Conservation (phyloP, 1,284 basidiomycete species). For the Meripilus lineatus region DNA sequence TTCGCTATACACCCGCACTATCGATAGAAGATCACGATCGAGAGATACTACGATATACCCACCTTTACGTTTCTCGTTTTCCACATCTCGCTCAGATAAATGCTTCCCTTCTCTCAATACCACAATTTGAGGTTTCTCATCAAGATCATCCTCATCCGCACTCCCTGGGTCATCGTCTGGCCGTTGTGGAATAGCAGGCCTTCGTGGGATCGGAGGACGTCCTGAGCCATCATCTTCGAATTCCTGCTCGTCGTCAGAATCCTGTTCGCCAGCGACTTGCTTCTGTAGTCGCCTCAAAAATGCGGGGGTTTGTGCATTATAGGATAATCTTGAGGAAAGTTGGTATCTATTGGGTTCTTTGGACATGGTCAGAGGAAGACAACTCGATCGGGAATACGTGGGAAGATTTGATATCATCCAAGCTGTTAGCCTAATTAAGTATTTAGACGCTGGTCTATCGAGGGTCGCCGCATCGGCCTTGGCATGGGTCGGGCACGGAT, state of each 20-base stretch:
- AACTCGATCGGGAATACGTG: too few relatives aligned
- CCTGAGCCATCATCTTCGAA: slow-evolving; percentile 55
- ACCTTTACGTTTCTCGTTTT: slow-evolving; percentile 76
- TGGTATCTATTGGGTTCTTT: slow-evolving; percentile 28
- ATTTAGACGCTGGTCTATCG: neutral
- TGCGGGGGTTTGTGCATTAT: slow-evolving; percentile 22
- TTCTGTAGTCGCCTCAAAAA: slow-evolving; percentile 25
- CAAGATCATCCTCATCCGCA: slow-evolving; percentile 68
- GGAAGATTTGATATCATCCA: slow-evolving; percentile 39
- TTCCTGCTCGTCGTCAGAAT: slow-evolving; percentile 24
- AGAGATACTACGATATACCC: slow-evolving; percentile 20
- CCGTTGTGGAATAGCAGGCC: slow-evolving; percentile 67
- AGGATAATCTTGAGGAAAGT: slow-evolving; percentile 25
- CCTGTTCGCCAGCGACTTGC: slow-evolving; percentile 14
- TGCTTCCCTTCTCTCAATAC: slow-evolving; percentile 84
- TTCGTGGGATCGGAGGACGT: slow-evolving; percentile 67
- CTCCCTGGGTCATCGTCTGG: slow-evolving; percentile 70
- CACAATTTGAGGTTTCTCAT: slow-evolving; percentile 83
- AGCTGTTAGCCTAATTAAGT: slow-evolving; percentile 39
- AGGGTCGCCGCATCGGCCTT: slow-evolving; percentile 5
- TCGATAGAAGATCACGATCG: neutral
- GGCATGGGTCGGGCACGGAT: slow-evolving; percentile 49
- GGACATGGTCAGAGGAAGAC: too few relatives aligned
- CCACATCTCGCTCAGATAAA: slow-evolving; percentile 67
- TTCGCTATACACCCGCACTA: slow-evolving; percentile 32